Base-by-base conservation (phyloP, 2,329 filamentous ascomycete species). In the Fusarium tupiense region DNA sequence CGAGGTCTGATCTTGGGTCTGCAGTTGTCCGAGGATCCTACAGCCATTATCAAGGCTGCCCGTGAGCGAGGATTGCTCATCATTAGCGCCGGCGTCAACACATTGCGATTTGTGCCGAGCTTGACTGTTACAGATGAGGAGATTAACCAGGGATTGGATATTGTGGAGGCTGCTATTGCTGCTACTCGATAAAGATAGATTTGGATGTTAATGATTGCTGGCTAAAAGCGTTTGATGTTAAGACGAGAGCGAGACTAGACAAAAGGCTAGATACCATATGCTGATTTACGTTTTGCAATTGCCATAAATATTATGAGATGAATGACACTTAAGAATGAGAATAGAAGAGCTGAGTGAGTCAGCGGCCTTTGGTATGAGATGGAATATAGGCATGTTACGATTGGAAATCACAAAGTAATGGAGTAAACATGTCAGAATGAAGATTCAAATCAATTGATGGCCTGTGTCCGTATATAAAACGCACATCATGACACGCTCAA, bases 81-180 rank as follows among this genome's bases (percentile, higher is more conserved):
- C 68, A 98, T 99, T 80, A 98, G 95, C 4, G 96, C 94, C 35
- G 96, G 96, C 3, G 95, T 91, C 37, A 98, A 98, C 81, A 98
- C 95, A 14, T 84, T 99, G 76, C 88, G 96, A 54, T 98, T 99
- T 78, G 95, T 98, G 64, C 96, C 96, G 38, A 93, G 94, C 69
- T 85, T 99, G 79, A 91, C 91, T 11, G 93, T 99, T 66, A 92
- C 90, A 2, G 91, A 94, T 76, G 89, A 89, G 33, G 93, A 98
- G 87, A 96, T 98, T 74, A 86, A 91, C 75, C 87, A 92, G 73
- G 95, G 94, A 0, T 85, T 98, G 82, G 84, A 85, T 47, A 95
- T 98, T 61, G 81, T 98, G 69, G 92, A 92, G 75, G 88, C 94
- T 76, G 89, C 90, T 9, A 90, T 92, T 70, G 80, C 79, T 33